Percentiles rank a stretch among this genome's conserved stretches.
Conservation (phyloP, 163 green algal genomes). For the Chloromonas sp. region DNA sequence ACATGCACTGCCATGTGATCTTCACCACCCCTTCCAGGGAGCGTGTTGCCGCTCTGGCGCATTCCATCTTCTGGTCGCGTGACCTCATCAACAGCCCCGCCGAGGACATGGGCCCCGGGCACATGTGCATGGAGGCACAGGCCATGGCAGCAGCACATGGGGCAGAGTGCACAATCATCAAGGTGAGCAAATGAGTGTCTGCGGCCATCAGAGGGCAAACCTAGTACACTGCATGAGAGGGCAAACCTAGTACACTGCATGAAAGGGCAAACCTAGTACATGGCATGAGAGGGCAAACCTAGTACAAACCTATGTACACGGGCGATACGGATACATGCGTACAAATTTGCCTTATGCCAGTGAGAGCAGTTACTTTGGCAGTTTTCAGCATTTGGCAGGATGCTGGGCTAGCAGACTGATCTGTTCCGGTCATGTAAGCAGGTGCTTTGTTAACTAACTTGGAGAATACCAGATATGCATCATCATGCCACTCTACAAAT, state of each 20-base stretch:
- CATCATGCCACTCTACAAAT: too few species aligned
- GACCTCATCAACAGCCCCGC: conserved; percentile 67
- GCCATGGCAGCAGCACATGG: conserved; percentile 32
- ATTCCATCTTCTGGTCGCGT: conserved; percentile 31
- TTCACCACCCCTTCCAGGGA: neutral
- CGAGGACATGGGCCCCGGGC: conserved; percentile 49
- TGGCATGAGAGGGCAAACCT: too few species aligned
- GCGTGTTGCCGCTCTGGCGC: conserved; percentile 15
- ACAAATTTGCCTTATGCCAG: too few species aligned
- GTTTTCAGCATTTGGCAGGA: too few species aligned
- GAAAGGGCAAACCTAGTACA: too few species aligned
- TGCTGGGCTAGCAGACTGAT: too few species aligned
- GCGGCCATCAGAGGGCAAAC: neutral
- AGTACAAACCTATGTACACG: too few species aligned
- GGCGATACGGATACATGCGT: too few species aligned
- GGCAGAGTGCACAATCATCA: neutral
- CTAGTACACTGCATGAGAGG: neutral
- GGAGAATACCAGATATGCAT: too few species aligned
- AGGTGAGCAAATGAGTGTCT: neutral
- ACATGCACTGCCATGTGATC: neutral
- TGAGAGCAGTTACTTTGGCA: too few species aligned
- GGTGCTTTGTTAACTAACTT: too few species aligned
- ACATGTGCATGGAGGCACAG: conserved; percentile 48
- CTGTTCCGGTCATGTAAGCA: too few species aligned
- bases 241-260: neutral